phyloP scores from a whole-genome alignment of 2,329 filamentous ascomycete genomes.

The Botrytis pseudocinerea region DNA sequence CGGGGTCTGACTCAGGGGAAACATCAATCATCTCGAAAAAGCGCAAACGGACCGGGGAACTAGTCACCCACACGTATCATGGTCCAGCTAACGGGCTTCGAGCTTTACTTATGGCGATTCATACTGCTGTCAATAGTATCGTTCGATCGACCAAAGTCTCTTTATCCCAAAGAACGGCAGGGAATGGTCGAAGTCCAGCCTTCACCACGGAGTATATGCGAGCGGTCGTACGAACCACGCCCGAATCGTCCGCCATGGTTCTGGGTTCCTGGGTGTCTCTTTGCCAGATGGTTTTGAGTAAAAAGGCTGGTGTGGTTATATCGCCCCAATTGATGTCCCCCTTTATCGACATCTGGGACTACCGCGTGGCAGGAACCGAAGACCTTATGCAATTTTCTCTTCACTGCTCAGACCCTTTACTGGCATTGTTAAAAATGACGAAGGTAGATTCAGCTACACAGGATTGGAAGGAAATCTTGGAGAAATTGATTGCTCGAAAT shows the following conservation, averaged over 20 bases:
- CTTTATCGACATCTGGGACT: conserved; percentile 39
- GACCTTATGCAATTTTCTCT: conserved; percentile 39
- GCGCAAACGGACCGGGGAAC: conserved; percentile 37
- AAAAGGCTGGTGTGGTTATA: conserved; percentile 1
- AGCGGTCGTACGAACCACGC: conserved; percentile 36
- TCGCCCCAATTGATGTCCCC: conserved; percentile 34
- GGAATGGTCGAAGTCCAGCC: conserved; percentile 25
- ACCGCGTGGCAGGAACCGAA: conserved; percentile 29
- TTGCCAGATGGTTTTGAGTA: conserved; percentile 27
- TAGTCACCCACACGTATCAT: conserved; percentile 25
- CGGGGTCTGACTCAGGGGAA: conserved; percentile 32
- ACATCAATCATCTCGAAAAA: conserved; percentile 42
- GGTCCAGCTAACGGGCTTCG: conserved; percentile 8
- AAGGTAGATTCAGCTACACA: conserved; percentile 17
- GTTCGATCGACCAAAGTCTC: conserved; percentile 28
- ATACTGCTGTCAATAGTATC: conserved; percentile 31
- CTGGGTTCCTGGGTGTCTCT: conserved; percentile 40
- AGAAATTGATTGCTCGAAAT: conserved; percentile 41
- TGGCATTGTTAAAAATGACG: conserved; percentile 36
- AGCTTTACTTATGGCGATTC: conserved; percentile 33
- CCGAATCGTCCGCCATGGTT: conserved; percentile 37
- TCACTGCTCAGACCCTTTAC: conserved; percentile 36
- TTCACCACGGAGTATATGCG: conserved; percentile 41
- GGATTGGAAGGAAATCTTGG: conserved; percentile 35
- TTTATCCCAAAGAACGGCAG: not conserved